Evolutionary conservation across 176 grass and related monocot species (phyloP).

Genomic region (Musa itinerans): DNA sequence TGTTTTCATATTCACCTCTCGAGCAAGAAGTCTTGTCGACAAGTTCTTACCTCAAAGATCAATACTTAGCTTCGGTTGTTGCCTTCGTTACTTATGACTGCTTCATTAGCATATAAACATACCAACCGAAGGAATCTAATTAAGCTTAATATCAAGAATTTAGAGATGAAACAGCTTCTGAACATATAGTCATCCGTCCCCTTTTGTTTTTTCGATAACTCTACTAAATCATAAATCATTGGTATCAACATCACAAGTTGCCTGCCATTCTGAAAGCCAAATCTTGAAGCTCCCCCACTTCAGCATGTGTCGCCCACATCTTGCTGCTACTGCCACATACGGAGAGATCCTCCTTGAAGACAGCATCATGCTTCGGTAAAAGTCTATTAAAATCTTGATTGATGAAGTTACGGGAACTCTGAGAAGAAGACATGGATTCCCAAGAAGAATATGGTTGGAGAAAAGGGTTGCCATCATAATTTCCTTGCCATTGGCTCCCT

Average conservation of each 20-base stretch:
- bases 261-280: background rate
- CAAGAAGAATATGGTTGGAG: background rate
- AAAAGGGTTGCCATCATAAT: background rate
- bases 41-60: too few relatives aligned
- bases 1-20: too few relatives aligned
- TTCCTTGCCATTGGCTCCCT: background rate
- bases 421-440: background rate
- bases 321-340: background rate
- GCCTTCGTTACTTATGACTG: too few relatives aligned
- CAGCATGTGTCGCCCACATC: background rate
- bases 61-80: too few relatives aligned
- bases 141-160: too few relatives aligned
- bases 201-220: too few relatives aligned
- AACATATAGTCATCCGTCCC: too few relatives aligned
- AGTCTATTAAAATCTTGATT: background rate
- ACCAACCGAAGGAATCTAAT: too few relatives aligned
- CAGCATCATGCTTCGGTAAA: background rate
- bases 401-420: background rate
- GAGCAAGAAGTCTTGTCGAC: too few relatives aligned
- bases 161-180: too few relatives aligned
- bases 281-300: conserved; percentile 1
- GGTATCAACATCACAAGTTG: background rate
- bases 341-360: background rate
- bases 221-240: too few relatives aligned
- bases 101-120: too few relatives aligned